These are phyloP conservation scores for Heliamphora ciliata DNA, from an alignment of 179 eudicot genomes.

Conservation along the genomic window DNA sequence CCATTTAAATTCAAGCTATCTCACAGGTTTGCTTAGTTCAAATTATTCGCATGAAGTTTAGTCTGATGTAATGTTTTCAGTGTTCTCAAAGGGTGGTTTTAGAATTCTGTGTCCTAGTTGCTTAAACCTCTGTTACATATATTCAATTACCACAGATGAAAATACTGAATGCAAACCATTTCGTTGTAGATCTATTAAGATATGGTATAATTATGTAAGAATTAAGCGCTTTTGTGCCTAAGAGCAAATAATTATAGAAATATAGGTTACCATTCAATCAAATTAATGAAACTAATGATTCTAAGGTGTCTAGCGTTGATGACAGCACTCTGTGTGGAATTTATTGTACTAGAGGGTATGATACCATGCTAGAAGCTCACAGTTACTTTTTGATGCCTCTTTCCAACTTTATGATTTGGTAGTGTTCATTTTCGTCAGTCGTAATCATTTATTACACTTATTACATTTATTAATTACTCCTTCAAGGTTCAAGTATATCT, in stretches of 20 bases:
- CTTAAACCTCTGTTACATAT: neutral
- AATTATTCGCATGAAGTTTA: neutral
- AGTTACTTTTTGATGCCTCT: neutral
- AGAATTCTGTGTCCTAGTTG: neutral
- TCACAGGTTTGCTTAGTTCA: conserved; percentile 47
- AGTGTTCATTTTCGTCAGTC: neutral
- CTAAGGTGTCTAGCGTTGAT: neutral
- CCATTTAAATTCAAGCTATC: conserved; percentile 97
- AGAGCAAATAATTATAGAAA: neutral
- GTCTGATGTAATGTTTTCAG: neutral
- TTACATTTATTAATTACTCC: too few relatives aligned
- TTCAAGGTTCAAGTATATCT: neutral
- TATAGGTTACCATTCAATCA: neutral
- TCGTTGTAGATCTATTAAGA: neutral
- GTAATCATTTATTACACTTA: too few relatives aligned
- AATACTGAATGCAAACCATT: neutral
- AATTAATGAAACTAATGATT: neutral
- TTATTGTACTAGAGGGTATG: neutral
- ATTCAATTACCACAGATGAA: neutral
- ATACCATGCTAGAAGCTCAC: neutral
- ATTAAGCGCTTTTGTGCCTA: neutral
- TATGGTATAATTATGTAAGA: neutral
- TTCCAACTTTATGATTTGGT: neutral
- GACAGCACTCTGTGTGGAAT: neutral
- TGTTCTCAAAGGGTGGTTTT: neutral